Evolutionary conservation across 331 rosid genomes (phyloP), one percentile per base, ranked within the genome.

Genomic region (Arachis monticola): DNA sequence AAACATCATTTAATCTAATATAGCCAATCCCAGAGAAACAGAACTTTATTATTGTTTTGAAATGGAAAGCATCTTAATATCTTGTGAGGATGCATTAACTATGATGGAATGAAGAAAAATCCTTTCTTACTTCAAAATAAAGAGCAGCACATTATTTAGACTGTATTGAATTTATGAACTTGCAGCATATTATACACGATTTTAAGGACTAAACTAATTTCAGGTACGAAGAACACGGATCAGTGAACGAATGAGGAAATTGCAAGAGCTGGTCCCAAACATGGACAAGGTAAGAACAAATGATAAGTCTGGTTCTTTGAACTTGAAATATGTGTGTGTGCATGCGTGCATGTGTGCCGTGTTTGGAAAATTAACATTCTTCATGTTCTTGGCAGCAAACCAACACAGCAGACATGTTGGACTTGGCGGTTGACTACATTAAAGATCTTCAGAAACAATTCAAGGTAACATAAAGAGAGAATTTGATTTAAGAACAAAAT

Each of bases 321-420:
- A 3, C 40, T 35, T 35, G 3, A 35, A 35, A 35, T 44, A 6
- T 44, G 48, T 44, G 9, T 44, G 48, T 44, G 6, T 41, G 45
- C 6, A 41, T 41, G 53, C 4, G 53, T 9, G 53, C 53, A 2
- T 47, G 52, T 8, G 8, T 4, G 2, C 51, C 2, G 10, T 46
- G 10, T 55, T 32, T 63, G 56, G 70, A 58, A 74, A 73, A 51
- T 70, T 64, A 59, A 46, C 14, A 59, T 60, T 44, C 64, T 53
- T 73, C 35, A 45, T 53, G 56, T 55, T 78, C 48, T 75, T 82
- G 78, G 55, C 89, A 94, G 99, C 99, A 94, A 94, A 91, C 96
- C 8, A 94, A 92, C 89, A 94, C 99, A 8, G 90, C 97, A n/a
- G 99, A 94, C 87, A 94, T 94, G 99, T 77, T 94, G 83, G 99